phyloP scores from a whole-genome alignment of 352 stramenopile species.

The Phytophthora vignae region DNA sequence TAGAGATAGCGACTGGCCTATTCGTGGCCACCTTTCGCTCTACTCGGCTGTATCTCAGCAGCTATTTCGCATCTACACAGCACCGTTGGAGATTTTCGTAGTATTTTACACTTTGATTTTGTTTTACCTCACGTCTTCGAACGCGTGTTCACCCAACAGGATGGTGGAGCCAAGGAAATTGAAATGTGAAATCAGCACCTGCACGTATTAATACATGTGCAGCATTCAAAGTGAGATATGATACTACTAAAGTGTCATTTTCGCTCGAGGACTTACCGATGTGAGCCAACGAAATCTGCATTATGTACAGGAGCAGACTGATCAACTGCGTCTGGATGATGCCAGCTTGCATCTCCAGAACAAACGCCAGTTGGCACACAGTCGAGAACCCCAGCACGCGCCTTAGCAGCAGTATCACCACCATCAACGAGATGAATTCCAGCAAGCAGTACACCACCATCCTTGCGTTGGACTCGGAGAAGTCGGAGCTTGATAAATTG shows the following conservation, averaged over 20 bases:
- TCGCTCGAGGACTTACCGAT: slow-evolving; percentile 18
- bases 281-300: slow-evolving; percentile 38
- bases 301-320: slow-evolving; percentile 40
- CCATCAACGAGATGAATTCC: slow-evolving; percentile 14
- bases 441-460: slow-evolving; percentile 14
- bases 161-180: slow-evolving; percentile 25
- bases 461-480: not conserved
- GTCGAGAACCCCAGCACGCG: slow-evolving; percentile 22
- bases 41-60: too few relatives aligned
- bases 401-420: slow-evolving; percentile 1
- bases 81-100: too few relatives aligned
- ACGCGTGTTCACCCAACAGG: not conserved
- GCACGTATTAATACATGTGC: too few relatives aligned
- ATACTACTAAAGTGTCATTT: not conserved
- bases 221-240: not conserved
- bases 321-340: slow-evolving; percentile 39
- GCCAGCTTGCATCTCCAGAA: slow-evolving; percentile 33
- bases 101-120: too few relatives aligned
- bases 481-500: not conserved
- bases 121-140: too few relatives aligned
- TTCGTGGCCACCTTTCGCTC: not conserved
- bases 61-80: too few relatives aligned
- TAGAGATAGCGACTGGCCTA: not conserved
- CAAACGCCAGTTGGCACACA: slow-evolving; percentile 36
- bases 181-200: slow-evolving; percentile 37